Evolutionary conservation across 1,139 yeast species (phyloP), one percentile per base, ranked within the genome.

Genomic region (Magnusiomyces magnusii): DNA sequence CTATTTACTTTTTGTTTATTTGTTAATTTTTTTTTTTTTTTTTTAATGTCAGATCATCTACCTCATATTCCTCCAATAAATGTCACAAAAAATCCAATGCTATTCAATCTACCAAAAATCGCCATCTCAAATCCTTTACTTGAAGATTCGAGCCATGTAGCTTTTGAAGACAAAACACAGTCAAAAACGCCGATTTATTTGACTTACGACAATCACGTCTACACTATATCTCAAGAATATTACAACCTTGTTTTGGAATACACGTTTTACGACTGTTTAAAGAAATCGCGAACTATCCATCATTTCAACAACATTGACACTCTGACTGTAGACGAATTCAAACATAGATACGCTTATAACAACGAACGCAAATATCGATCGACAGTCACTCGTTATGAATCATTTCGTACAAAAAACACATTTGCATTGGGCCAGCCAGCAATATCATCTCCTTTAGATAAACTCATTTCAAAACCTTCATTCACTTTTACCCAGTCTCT

Each of bases 231-330:
- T 17, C 50, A 25, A 13, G 34, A 42, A 2, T 53, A 53, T 19
- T 53, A 53, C 47, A 21, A 53, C 19, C 17, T 19, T 15, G 55
- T 53, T 13, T 28, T 53, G 15, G 55, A 53, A 5, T 53, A 53
- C 27, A 15, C 36, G 7, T 53, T 24, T 42, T 42, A 53, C 39
- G 55, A 53, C 25, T 25, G 39, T 5, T 13, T 15, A 9, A 42
- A 39, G 3, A 41, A 31, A 19, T 25, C 39, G 7, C n/a, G 28
- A 2, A 10, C 41, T 15, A 3, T 39, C 7, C 27, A 41, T 2
- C 55, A 39, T 17, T 39, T 25, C 17, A 19, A 3, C 19, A 39
- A 41, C 2, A 27, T 39, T 10, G 27, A 23, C 25, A 21, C 27
- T 5, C 50, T 53, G 13, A 23, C 55, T 41, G 23, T 27, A 13